phyloP scores from a whole-genome alignment of 495 filamentous ascomycete genomes.

The Podospora pseudopauciseta region DNA sequence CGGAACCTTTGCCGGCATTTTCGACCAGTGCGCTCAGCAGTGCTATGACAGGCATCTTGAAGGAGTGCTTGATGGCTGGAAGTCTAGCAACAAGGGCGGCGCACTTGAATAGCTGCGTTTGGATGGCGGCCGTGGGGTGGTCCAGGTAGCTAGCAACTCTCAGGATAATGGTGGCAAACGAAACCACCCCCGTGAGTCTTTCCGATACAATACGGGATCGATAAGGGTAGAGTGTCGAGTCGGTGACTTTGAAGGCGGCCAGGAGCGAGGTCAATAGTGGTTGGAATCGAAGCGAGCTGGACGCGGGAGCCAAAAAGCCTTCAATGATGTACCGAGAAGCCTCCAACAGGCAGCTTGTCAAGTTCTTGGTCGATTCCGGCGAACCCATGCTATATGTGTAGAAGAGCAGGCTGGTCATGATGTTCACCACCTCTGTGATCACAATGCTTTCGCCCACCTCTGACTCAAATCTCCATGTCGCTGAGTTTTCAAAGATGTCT shows the following conservation, averaged over 20 bases:
- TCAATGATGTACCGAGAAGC: constrained; percentile 72
- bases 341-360: constrained; percentile 57
- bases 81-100: constrained; percentile 71
- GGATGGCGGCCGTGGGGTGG: constrained; percentile 58
- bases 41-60: constrained; percentile 59
- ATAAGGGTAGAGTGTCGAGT: constrained; percentile 59
- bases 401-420: constrained; percentile 67
- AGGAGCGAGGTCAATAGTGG: constrained; percentile 70
- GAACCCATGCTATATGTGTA: constrained; percentile 73
- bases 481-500: constrained; percentile 77
- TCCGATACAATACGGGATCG: constrained; percentile 54
- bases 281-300: constrained; percentile 67
- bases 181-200: constrained; percentile 61
- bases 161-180: constrained; percentile 64
- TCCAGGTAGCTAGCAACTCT: constrained; percentile 64
- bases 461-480: constrained; percentile 74
- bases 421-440: constrained; percentile 53
- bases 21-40: constrained; percentile 73
- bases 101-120: constrained; percentile 74
- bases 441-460: constrained; percentile 59
- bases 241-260: constrained; percentile 61
- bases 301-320: constrained; percentile 66
- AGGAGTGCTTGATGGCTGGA: constrained; percentile 67
- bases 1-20: constrained; percentile 55
- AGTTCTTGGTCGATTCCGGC: constrained; percentile 52